A percentile compares a stretch with the other conserved stretches of the same genome.
phyloP scores from a whole-genome alignment of 345 rosid species.

The Eutrema yunnanense region DNA sequence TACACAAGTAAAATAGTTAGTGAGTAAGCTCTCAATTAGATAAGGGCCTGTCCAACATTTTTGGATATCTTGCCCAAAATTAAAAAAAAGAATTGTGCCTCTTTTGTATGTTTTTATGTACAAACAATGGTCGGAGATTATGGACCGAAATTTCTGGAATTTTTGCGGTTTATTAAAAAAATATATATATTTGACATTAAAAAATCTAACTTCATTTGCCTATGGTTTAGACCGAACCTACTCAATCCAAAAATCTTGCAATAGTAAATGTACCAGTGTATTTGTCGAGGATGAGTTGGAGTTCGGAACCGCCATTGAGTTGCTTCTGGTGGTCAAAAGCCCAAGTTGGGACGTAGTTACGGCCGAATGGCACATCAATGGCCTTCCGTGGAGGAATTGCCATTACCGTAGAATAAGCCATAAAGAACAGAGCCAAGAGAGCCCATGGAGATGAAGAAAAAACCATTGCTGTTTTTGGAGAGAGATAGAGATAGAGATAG shows the following conservation, averaged over 20 bases:
- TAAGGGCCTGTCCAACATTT: neutral
- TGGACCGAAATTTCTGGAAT: too few relatives aligned
- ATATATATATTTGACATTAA: neutral
- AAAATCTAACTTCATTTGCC: neutral
- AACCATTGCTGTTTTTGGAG: slow-evolving; percentile 10
- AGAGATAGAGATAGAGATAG: neutral
- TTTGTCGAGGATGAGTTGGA: slow-evolving; percentile 66
- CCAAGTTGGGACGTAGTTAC: slow-evolving; percentile 81
- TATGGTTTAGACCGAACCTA: neutral
- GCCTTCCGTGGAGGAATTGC: slow-evolving; percentile 50
- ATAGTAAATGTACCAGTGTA: slow-evolving; percentile 49
- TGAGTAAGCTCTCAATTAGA: too few relatives aligned
- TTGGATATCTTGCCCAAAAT: neutral
- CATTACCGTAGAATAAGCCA: slow-evolving; percentile 33
- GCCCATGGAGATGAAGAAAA: slow-evolving; percentile 19
- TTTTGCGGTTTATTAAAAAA: too few relatives aligned
- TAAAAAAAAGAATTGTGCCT: neutral
- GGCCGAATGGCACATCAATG: slow-evolving; percentile 52
- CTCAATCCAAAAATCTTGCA: neutral
- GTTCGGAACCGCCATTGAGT: slow-evolving; percentile 57
- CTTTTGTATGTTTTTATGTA: neutral
- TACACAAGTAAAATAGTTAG: neutral
- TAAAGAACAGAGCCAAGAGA: slow-evolving; percentile 29
- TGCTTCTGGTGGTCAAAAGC: slow-evolving; percentile 84
- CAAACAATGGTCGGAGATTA: too few relatives aligned